Evolutionary conservation across 2,329 filamentous ascomycete genomes (phyloP).

Genomic region (Nemania diffusa): DNA sequence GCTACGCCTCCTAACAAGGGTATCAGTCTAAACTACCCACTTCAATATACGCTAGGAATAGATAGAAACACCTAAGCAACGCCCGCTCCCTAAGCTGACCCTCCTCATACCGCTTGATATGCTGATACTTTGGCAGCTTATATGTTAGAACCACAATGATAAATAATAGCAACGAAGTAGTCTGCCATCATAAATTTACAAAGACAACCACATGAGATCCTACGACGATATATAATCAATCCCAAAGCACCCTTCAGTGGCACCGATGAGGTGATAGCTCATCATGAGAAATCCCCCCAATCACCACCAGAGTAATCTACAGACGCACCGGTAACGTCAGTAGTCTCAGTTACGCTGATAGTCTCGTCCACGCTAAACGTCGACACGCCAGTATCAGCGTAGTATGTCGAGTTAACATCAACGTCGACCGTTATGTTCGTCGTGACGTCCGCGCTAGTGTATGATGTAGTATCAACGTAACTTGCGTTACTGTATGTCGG

Average conservation of each 20-base stretch:
- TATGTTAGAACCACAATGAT: conserved; percentile 4
- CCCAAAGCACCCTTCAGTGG: neutral
- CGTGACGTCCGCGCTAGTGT: conserved; percentile 25
- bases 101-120: neutral
- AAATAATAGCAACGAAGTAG: neutral
- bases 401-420: conserved; percentile 16
- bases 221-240: neutral
- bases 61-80: neutral
- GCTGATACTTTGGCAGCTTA: conserved; percentile 9
- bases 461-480: conserved; percentile 27
- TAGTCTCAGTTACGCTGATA: conserved; percentile 29
- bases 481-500: conserved; percentile 19
- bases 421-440: conserved; percentile 25
- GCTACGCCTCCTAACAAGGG: no score
- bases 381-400: conserved; percentile 16
- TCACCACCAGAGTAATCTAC: conserved; percentile 44
- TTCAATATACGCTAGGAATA: neutral
- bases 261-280: neutral
- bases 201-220: neutral
- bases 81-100: neutral
- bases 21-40: no score
- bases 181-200: neutral
- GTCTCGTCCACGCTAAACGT: conserved; percentile 36
- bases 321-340: conserved; percentile 28
- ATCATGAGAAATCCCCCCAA: conserved; percentile 37